Base-by-base conservation (phyloP, 371 early-diverging fungal genomes). In the Circinella minor region DNA sequence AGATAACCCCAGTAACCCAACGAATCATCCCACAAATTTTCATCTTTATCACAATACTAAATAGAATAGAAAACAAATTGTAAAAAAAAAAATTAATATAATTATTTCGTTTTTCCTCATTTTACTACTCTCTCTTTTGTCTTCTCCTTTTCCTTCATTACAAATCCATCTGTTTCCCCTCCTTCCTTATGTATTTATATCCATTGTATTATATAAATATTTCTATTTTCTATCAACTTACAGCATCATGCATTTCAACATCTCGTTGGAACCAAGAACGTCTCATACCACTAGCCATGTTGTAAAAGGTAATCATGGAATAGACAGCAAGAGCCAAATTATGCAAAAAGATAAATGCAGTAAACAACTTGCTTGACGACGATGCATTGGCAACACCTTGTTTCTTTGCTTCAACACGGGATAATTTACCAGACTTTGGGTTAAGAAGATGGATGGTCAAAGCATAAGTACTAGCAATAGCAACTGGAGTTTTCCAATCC, bases 1-100 rank as follows among this genome's bases (percentile, higher is more conserved):
- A 92, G 76, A 72, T 91, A 95, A 34, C 90, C 88, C 87, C 92
- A 88, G 75, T 92, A 92, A 66, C 87, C 89, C 59, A 94, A 87
- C 43, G 82, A 79, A 65, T 81, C 77, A 72, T 90, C 85, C 93
- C 94, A 94, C 69, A 90, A 78, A 49, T 81, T 80, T 51, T 80
- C 70, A 71, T 87, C 84, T 15, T 77, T 75, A 77, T 94, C 94
- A 76, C 94, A 94, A 73, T 82, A 88, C 90, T 90, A 68, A 8
- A 17, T 17, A 51, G 15, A 8, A 51, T 17, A 15, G 15, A 14
- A 51, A 51, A 51, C 8, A 51, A 51, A 15, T 13, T 51, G 51
- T 51, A 43, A 0, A 43, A 43, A 0, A 43, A 43, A 43, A 3
- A 43, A 6, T 43, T 11, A 6, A 6, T 9, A 43, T 43, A 43